Evolutionary conservation across 192 early-diverging fungal genomes (phyloP).

Genomic region (Geranomyces michiganensis): DNA sequence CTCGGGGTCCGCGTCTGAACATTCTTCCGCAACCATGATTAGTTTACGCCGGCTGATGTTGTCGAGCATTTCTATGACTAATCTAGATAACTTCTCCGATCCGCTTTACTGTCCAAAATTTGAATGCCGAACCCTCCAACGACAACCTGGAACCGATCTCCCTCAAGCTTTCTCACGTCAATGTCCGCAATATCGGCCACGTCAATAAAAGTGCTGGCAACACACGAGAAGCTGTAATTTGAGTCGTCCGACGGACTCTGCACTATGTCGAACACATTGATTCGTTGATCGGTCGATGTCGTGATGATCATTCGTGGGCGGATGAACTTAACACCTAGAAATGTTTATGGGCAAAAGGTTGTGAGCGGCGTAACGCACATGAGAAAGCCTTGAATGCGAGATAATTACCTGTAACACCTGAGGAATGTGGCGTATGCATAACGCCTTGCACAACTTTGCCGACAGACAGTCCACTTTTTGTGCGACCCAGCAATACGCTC

Average conservation of each 20-base stretch:
- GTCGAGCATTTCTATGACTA: not conserved
- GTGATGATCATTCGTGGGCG: slow-evolving; percentile 25
- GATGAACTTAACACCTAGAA: slow-evolving; percentile 18
- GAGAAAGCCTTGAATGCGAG: not conserved
- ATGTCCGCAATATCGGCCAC: slow-evolving; percentile 30
- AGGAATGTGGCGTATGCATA: slow-evolving; percentile 60
- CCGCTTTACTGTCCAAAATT: slow-evolving; percentile 21
- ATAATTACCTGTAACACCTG: slow-evolving; percentile 65
- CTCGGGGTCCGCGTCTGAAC: too few species aligned
- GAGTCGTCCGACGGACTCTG: not conserved
- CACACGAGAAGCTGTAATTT: not conserved
- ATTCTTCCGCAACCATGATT: too few species aligned
- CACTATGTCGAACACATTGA: slow-evolving; percentile 59
- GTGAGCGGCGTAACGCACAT: not conserved
- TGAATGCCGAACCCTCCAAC: slow-evolving; percentile 36
- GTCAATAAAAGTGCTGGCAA: slow-evolving; percentile 20
- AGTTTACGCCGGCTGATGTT: too few species aligned
- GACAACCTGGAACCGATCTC: slow-evolving; percentile 7
- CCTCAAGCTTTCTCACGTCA: slow-evolving; percentile 14
- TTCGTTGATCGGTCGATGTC: slow-evolving; percentile 71
- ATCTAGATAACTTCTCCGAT: not conserved
- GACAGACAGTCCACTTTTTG: not conserved
- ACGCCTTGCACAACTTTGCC: slow-evolving; percentile 5
- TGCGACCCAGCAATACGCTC: slow-evolving; percentile 25
- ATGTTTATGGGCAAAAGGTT: not conserved